Conservation (phyloP, 1,284 basidiomycete species). For the Clitocybe nebularis region DNA sequence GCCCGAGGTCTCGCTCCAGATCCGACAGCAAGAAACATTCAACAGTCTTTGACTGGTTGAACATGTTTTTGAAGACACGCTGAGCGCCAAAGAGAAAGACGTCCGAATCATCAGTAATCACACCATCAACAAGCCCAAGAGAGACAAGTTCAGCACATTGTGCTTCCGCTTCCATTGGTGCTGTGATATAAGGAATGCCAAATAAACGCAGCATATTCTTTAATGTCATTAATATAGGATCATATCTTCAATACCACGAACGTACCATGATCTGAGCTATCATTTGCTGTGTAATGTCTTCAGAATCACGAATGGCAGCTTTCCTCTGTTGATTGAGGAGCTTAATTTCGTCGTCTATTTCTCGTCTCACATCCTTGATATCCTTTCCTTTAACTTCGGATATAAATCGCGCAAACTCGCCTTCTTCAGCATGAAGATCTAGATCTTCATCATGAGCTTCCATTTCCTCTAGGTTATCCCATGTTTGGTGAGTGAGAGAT, state of each 20-base stretch:
- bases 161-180: conserved; percentile 99
- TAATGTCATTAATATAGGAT: no score
- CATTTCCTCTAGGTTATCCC: no score
- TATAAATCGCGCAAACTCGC: conserved; percentile 88
- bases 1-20: conserved; percentile 82
- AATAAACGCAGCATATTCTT: conserved; percentile 79
- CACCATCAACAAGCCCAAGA: conserved; percentile 88
- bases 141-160: conserved; percentile 93
- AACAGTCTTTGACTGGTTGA: conserved; percentile 98
- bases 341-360: conserved; percentile 92
- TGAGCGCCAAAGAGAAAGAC: conserved; percentile 96
- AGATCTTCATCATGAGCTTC: conserved; percentile 64
- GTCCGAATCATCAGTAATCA: conserved; percentile 99
- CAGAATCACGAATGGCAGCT: conserved; percentile 88
- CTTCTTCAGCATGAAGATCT: conserved; percentile 80
- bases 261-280: conserved; percentile 89
- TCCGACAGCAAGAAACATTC: conserved; percentile 91
- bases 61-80: conserved; percentile 98
- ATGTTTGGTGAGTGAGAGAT: conserved; percentile 41
- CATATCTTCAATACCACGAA: no score
- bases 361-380: conserved; percentile 74
- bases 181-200: conserved; percentile 97
- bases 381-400: conserved; percentile 86
- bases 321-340: conserved; percentile 81
- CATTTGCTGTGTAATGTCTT: conserved; percentile 95